Evolutionary conservation across 257 asterid species (phyloP).

Genomic region (Solanum peruvianum): DNA sequence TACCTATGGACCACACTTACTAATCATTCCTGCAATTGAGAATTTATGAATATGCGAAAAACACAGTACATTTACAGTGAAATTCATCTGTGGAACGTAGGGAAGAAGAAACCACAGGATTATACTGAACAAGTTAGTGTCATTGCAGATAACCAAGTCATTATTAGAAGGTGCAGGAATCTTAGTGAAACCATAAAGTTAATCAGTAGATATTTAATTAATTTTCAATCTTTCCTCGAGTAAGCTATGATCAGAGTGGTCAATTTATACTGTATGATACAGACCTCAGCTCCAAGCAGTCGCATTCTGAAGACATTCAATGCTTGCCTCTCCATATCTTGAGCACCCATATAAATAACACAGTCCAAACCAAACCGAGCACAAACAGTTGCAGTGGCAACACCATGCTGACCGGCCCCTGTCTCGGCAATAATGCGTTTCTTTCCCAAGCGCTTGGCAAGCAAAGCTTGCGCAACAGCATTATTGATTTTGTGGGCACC

Average conservation of each 20-base stretch:
- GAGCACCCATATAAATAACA: conserved; percentile 91
- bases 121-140: not conserved
- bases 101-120: not conserved
- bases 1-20: not conserved
- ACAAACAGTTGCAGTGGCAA: conserved; percentile 94
- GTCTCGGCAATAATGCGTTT: conserved; percentile 88
- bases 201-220: not conserved
- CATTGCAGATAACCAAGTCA: not conserved
- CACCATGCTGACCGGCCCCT: conserved; percentile 99
- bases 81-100: not conserved
- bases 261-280: conserved; percentile 4
- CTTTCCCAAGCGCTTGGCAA: conserved; percentile 88
- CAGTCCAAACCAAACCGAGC: conserved; percentile 88
- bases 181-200: not conserved
- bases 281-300: conserved; percentile 96
- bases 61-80: not conserved
- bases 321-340: conserved; percentile 95
- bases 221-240: not conserved
- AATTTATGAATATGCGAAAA: not conserved
- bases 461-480: conserved; percentile 86
- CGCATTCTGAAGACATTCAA: conserved; percentile 92
- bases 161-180: not conserved
- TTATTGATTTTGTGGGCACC: conserved; percentile 97
- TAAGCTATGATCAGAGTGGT: not conserved
- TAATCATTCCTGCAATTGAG: not conserved